Base-by-base conservation (phyloP, 257 asterid species). In the Euphrasia confusa region DNA sequence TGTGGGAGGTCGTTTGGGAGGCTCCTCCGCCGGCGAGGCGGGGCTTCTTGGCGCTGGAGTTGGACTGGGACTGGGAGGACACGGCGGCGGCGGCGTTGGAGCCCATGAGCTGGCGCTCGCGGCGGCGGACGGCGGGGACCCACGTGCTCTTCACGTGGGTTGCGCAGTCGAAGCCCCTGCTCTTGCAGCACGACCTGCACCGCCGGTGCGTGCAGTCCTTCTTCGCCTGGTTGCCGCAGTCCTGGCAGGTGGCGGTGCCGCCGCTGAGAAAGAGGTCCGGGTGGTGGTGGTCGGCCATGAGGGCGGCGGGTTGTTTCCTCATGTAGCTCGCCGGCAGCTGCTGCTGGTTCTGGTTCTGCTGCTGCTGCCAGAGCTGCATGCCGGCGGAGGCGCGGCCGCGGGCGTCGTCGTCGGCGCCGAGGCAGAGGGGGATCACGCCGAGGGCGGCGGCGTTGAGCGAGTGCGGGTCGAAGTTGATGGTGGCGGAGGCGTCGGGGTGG, bases 101-200 rank as follows among this genome's bases (percentile, higher is more conserved):
- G 15, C 53, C 67, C 74, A 76, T 64, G 12, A 70, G 73, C 69
- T 79, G 93, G 8, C 93, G 74, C 64, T 87, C 95, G 24, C 94
- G 90, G 72, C 95, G 86, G 64, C 95, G 86, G 0, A 87, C 72
- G 1, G 89, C 93, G 1, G 89, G 86, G 7, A 84, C 86, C 93
- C 93, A 84, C 4, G 93, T 84, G 77, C 93, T 84, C 40, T 77
- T 85, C 6, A 84, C 73, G 68, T 85, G 94, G 0, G 93, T 84
- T 0, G 77, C 11, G 45, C 94, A 85, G 26, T 80, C 81, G 42
- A 70, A 76, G 3, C 89, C 94, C 60, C 94, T 56, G 52, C 87
- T 85, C 54, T 77, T 80, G 11, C 94, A 85, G 15, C 94, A 85
- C 11, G 94, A 77, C 37, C 94, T 68, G 21, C 94, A 85, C 11